Evolutionary conservation across 2,329 filamentous ascomycete genomes (phyloP).

Genomic region (Fusarium buxicola): DNA sequence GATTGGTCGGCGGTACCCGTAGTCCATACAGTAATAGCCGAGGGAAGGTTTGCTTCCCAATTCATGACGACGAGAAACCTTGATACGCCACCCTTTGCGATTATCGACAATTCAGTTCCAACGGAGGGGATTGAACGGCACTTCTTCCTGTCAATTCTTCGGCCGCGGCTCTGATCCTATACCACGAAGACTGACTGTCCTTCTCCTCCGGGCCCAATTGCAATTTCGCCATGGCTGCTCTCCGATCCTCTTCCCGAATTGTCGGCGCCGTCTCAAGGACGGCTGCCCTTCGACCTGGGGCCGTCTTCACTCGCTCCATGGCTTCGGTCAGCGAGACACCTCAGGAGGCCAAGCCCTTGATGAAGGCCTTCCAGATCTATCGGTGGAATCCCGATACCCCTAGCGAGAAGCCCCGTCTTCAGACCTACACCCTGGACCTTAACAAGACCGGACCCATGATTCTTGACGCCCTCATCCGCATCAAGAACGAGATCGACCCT

Average conservation of each 20-base stretch:
- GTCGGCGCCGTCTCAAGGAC: constrained; percentile 59
- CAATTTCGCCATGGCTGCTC: constrained; percentile 66
- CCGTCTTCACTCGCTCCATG: constrained; percentile 63
- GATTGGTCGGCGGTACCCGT: constrained; percentile 42
- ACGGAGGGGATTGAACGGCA: constrained; percentile 47
- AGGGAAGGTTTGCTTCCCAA: constrained; percentile 48
- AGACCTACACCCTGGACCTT: constrained; percentile 92
- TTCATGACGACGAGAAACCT: constrained; percentile 46
- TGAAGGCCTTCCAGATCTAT: constrained; percentile 99
- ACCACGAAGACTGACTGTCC: constrained; percentile 43
- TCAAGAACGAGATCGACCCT: constrained; percentile 99
- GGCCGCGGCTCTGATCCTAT: constrained; percentile 30
- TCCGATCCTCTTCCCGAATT: constrained; percentile 68
- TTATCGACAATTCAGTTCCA: constrained; percentile 36
- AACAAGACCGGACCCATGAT: constrained; percentile 99
- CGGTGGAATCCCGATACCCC: constrained; percentile 97
- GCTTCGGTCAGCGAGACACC: constrained; percentile 69
- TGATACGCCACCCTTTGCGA: constrained; percentile 40
- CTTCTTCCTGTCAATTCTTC: constrained; percentile 45
- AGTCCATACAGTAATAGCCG: constrained; percentile 45
- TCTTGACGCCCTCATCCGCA: constrained; percentile 93
- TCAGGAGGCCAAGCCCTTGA: constrained; percentile 71
- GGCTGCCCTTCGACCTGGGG: constrained; percentile 55
- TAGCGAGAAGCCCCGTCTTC: constrained; percentile 92
- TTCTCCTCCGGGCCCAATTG: constrained; percentile 43